Evolutionary conservation across 164 flowering plant genomes (phyloP).

Genomic region (Protea cynaroides): DNA sequence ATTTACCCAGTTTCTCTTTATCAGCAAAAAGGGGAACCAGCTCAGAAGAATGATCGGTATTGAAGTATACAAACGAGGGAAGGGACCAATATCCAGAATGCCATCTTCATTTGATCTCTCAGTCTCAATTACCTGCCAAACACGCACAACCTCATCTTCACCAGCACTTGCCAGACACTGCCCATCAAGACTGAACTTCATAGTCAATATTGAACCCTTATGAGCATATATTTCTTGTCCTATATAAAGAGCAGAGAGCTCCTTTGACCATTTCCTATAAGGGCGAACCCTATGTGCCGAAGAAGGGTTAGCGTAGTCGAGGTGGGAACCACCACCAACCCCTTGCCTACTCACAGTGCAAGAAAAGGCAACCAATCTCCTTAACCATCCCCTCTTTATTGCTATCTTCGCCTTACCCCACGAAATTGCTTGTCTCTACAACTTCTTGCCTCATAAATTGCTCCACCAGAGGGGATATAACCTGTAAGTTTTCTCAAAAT

Average conservation of each 20-base stretch:
- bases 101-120: constrained; percentile 34
- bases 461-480: constrained; percentile 37
- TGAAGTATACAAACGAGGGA: constrained; percentile 46
- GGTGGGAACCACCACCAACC: constrained; percentile 9
- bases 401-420: constrained; percentile 25
- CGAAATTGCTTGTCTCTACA: constrained; percentile 11
- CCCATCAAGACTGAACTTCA: constrained; percentile 85
- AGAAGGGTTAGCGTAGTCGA: constrained; percentile 3
- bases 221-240: constrained; percentile 74
- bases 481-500: constrained; percentile 30
- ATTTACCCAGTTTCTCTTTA: constrained; percentile 31
- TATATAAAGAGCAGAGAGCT: constrained; percentile 51
- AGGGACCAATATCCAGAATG: constrained; percentile 38
- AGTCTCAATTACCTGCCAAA: constrained; percentile 69
- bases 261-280: constrained; percentile 44
- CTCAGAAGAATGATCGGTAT: constrained; percentile 34
- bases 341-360: constrained; percentile 24
- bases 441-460: constrained; percentile 22
- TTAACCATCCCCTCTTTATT: constrained; percentile 49
- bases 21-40: constrained; percentile 32
- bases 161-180: constrained; percentile 72
- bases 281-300: constrained; percentile 23
- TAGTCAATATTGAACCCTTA: constrained; percentile 54
- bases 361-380: constrained; percentile 30
- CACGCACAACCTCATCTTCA: constrained; percentile 65